Base-by-base conservation (phyloP, 345 rosid genomes). In the Rubroshorea leprosula region DNA sequence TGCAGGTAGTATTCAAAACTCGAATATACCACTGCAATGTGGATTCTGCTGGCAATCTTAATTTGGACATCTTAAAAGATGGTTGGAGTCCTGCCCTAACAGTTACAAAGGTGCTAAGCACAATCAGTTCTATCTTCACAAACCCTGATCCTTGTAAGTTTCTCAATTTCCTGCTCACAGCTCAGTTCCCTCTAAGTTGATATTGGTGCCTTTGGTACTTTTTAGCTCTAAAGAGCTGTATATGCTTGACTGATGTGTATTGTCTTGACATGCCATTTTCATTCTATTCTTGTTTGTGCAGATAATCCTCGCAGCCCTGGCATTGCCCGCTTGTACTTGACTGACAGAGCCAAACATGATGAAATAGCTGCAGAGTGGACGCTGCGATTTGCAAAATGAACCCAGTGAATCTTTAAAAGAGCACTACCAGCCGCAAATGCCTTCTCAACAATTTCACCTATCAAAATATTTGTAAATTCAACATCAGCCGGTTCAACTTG, bases 11-110 rank as follows among this genome's bases (percentile, higher is more conserved):
- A 48, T 92, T 86, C 77, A 86, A 73, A 77, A 92, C 98, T 39
- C 84, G 95, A 18, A 92, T 89, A 57, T 92, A 81, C 65, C 98
- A 89, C 55, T 92, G 96, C 71, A 92, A 89, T 43, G 93, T 92
- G 14, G 98, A 89, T 75, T 66, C 80, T 29, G 59, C 75, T 0
- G 96, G 98, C 60, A 84, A 80, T 29, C 76, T 92, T 26, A 72
- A 76, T 56, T 70, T 92, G 73, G 86, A 81, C 16, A 92, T 92
- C 63, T 73, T 92, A 68, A 81, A 82, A 68, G 86, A 84, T 22
- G 72, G 81, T 55, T 92, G 96, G 98, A 92, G 98, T 55, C 98
- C 96, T 2, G 96, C 98, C 46, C 87, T 84, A 64, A 89, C 96
- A 15, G 74, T 92, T 52, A 78, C 87, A 7, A 81, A 84, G 70